Base-by-base conservation (phyloP, 441 rosid genomes). In the Capsella rubella region DNA sequence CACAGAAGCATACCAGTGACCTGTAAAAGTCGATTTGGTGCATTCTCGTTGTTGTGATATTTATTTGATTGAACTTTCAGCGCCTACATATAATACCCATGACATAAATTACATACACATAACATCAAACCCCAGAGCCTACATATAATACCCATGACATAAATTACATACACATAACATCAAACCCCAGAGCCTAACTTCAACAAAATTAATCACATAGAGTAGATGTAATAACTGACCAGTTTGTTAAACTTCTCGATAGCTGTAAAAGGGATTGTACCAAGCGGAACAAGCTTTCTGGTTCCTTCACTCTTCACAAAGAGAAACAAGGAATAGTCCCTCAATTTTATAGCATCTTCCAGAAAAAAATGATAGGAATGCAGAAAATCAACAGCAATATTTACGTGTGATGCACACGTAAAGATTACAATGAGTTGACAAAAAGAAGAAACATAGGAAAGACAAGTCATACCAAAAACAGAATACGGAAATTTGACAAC, bases 181-280 rank as follows among this genome's bases (percentile, higher is more conserved):
- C 28, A 65, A 64, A 76, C 25, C 66, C 68, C 57, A 49, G 40
- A 40, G 63, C 50, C 53, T 49, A 49, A 65, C 34, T 62, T 54
- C 35, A 50, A 51, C 39, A 51, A 54, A 58, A 27, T 15, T 25
- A 73, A 51, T 16, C 54, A 46, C 61, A 51, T 4, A 78, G 21
- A 34, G 58, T 14, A 64, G 72, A 55, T 65, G 73, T 9, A 67
- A 49, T 16, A 72, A 68, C 87, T 80, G 74, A 93, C 99, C 83
- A 82, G 68, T 89, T 93, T 93, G 88, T 75, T 81, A 82, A 95
- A 87, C 88, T 88, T 95, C 91, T 95, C 99, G 82, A 95, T 93
- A 53, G 96, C 75, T 71, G 83, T 87, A 73, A 95, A 42, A 1
- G 99, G 96, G 72, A 95, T 83, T 35, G 99, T 93, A 68, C 98